A percentile compares a stretch with the other conserved stretches of the same genome.
Conservation (phyloP, 805 yeast species). For the Yarrowia sp. region DNA sequence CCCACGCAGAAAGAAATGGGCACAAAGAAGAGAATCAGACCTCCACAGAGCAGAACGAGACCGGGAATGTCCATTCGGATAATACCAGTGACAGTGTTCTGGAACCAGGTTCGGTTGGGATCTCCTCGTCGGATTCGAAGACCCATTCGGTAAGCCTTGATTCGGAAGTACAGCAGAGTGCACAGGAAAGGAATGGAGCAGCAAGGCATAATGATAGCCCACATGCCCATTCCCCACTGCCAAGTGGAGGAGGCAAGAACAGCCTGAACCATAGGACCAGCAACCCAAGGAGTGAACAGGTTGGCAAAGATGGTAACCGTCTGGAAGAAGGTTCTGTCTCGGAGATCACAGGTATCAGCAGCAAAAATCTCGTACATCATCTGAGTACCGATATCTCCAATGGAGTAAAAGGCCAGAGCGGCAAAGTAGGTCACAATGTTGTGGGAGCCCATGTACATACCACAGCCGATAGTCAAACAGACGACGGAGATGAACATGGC, state of each 20-base stretch:
- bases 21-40: constrained; percentile 18
- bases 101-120: constrained; percentile 8
- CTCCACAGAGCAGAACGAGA: constrained; percentile 1
- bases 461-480: constrained; percentile 1
- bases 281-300: constrained; percentile 46
- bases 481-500: constrained; percentile 22
- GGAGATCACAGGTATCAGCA: constrained; percentile 45
- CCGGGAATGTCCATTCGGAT: constrained; percentile 14
- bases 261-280: constrained; percentile 35
- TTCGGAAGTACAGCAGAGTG: constrained; percentile 31
- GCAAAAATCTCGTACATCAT: constrained; percentile 41
- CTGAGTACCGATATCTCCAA: constrained; percentile 43
- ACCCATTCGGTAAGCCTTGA: constrained; percentile 28
- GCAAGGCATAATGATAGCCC: constrained; percentile 48
- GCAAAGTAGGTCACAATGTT: constrained; percentile 42
- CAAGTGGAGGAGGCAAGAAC: constrained; percentile 42
- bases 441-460: constrained; percentile 13
- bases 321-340: constrained; percentile 42
- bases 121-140: constrained; percentile 28
- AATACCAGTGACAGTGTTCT: constrained; percentile 7
- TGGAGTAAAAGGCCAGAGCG: constrained; percentile 42
- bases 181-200: constrained; percentile 35
- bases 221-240: constrained; percentile 56
- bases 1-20: constrained; percentile 18
- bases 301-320: constrained; percentile 41